Evolutionary conservation across 2,329 filamentous ascomycete genomes (phyloP).

Genomic region (Cryphonectria carpinicola): DNA sequence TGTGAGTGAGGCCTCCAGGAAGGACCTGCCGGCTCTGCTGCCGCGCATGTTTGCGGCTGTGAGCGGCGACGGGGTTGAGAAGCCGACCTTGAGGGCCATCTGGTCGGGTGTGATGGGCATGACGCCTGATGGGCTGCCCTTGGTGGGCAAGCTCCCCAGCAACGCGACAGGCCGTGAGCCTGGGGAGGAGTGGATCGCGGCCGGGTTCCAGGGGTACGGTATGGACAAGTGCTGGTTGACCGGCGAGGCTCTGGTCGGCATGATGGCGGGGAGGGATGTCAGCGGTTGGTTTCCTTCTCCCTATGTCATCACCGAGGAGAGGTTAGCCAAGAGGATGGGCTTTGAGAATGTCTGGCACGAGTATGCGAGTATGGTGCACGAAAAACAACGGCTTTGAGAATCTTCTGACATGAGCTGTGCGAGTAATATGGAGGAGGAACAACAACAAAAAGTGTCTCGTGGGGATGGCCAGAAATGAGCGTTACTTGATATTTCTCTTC

Average conservation of each 20-base stretch:
- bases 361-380: neutral
- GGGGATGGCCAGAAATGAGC: neutral
- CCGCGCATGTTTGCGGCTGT: conserved; percentile 10
- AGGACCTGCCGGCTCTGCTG: conserved; percentile 7
- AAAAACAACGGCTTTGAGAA: neutral
- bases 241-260: conserved; percentile 34
- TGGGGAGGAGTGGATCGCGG: conserved; percentile 37
- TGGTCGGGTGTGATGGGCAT: conserved; percentile 40
- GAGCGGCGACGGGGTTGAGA: neutral
- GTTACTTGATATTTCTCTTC: neutral
- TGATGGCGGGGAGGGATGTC: conserved; percentile 10
- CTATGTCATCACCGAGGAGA: conserved; percentile 5
- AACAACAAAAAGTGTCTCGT: neutral
- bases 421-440: neutral
- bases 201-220: conserved; percentile 38
- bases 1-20: neutral
- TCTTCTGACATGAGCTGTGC: too few species aligned
- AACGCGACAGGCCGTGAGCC: conserved; percentile 27
- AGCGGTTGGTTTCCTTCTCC: conserved; percentile 9
- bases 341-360: neutral
- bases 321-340: neutral
- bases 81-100: conserved; percentile 12
- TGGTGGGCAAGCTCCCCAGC: conserved; percentile 33
- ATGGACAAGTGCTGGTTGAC: conserved; percentile 37
- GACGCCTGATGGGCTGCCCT: conserved; percentile 36